Evolutionary conservation across 2,329 filamentous ascomycete genomes (phyloP), one percentile per base, ranked within the genome.

Genomic region (Cordyceps farinosa): DNA sequence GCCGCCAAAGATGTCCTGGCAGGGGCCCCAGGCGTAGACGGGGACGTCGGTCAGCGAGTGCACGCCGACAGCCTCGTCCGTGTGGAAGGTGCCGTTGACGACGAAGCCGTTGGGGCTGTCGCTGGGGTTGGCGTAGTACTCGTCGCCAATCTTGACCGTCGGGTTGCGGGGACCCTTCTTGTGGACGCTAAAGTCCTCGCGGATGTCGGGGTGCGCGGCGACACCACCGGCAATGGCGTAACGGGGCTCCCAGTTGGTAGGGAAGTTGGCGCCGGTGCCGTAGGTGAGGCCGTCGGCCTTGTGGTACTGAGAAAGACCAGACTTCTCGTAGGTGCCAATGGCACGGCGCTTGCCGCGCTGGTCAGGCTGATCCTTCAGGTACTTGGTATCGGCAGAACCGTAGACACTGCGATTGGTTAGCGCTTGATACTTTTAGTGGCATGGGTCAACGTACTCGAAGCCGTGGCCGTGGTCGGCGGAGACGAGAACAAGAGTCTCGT

Each of bases 391-490:
- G 54, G 91, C 90, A 66, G 83, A 87, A 66, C 91, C 91, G 73
- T 89, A 93, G 68, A 96, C 91, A 69, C 75, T 77, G 61, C 13
- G 51, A 65, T 63, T 66, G 66, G n/a, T 59, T 50, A 59, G 57
- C 2, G 47, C 45, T 63, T 44, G 44, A 2, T 2, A 32, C 7
- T 36, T 15, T 11, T 0, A 47, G 1, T 0, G 7, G 3, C 5
- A n/a, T 5, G 7, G 32, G 29, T 32, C 5, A 13, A 68, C 76
- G 69, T 68, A 78, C 75, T 93, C 91, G 73, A 96, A 96, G 62
- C 91, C 91, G 77, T 96, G 91, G 48, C 91, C 91, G 80, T 95
- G 91, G 72, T 96, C 91, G n/a, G 91, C 89, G 3, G 91, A 92
- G 55, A 95, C 90, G 56, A 96, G 73, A 67, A 96, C 82, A 3